phyloP scores from a whole-genome alignment of 2,329 filamentous ascomycete species.

The Rhynchosporium secalis region DNA sequence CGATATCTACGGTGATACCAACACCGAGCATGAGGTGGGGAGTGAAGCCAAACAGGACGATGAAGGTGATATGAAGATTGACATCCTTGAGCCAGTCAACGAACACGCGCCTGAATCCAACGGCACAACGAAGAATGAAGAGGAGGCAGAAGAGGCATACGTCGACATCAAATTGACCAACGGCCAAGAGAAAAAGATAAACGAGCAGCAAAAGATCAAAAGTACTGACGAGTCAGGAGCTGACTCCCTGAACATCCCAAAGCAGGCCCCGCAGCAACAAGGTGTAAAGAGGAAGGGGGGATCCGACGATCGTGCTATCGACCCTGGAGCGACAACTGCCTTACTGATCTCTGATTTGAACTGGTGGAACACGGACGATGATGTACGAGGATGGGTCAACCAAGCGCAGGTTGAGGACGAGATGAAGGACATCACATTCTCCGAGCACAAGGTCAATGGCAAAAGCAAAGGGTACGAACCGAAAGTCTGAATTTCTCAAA shows the following conservation, averaged over 20 bases:
- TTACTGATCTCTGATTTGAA: slow-evolving; percentile 85
- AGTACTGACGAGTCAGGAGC: slow-evolving; percentile 44
- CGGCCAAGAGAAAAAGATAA: slow-evolving; percentile 37
- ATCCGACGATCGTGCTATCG: slow-evolving; percentile 58
- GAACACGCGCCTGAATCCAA: slow-evolving; percentile 30
- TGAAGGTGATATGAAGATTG: slow-evolving; percentile 43
- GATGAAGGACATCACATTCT: slow-evolving; percentile 91
- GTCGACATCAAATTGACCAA: slow-evolving; percentile 46
- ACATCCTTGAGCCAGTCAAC: slow-evolving; percentile 36
- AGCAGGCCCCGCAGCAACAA: slow-evolving; percentile 48
- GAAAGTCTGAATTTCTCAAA: too few species aligned
- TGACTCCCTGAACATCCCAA: slow-evolving; percentile 41
- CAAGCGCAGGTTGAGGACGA: slow-evolving; percentile 80
- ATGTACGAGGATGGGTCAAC: slow-evolving; percentile 83
- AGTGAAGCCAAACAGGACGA: slow-evolving; percentile 43
- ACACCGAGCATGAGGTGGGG: slow-evolving; percentile 46
- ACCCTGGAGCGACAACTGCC: slow-evolving; percentile 64
- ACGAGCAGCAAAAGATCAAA: slow-evolving; percentile 45
- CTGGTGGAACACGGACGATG: slow-evolving; percentile 98
- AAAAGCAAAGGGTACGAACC: slow-evolving; percentile 89
- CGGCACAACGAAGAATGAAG: slow-evolving; percentile 38
- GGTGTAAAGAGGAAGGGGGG: slow-evolving; percentile 62
- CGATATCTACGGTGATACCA: slow-evolving; percentile 67
- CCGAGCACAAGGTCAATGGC: slow-evolving; percentile 97
- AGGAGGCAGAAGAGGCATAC: slow-evolving; percentile 44